Base-by-base conservation (phyloP, 441 rosid genomes). In the California macrophylla region DNA sequence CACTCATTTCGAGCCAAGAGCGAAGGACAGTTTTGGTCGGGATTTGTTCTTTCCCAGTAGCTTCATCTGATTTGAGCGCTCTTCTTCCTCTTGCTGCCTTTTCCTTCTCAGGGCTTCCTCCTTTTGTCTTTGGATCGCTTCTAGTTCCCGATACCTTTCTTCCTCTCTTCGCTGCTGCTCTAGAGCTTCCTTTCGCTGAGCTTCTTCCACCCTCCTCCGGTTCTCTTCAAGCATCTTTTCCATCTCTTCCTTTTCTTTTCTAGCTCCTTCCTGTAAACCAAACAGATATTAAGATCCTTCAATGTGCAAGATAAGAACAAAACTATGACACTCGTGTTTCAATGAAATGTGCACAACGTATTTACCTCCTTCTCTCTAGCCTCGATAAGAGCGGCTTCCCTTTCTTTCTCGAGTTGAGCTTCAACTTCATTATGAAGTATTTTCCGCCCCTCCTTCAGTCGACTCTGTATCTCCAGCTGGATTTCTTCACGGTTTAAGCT, bases 71-170 rank as follows among this genome's bases (percentile, higher is more conserved):
- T 94, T 89, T 13, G 61, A 52, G 7, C 97, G 91, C 63, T 92
- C 98, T 80, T 90, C 96, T 60, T 92, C 99, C 87, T 94, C 95
- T 78, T 90, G 87, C 9, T 86, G 93, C 75, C 87, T 89, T 86
- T 87, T 92, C 82, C 89, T 81, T 69, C 87, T 77, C 88, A 84
- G 74, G 1, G 88, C 95, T 72, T 87, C 99, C 80, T 88, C 99
- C 60, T 83, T 95, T 67, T 81, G 89, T 67, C 92, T 78, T 74
- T 90, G 97, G 67, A 88, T 85, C 79, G 83, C 86, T 73, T 94
- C 96, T 3, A 95, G 81, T 71, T 95, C 98, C 65, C 86, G 65
- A 29, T 85, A 92, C 9, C 99, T 81, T 65, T 87, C 96, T 68
- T 95, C 98, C 82, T 95, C 97, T 66, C 83, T 85, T 72, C 66